These are phyloP conservation scores for Aquilaria sinensis DNA, from an alignment of 345 rosid genomes.

Conservation along the genomic window DNA sequence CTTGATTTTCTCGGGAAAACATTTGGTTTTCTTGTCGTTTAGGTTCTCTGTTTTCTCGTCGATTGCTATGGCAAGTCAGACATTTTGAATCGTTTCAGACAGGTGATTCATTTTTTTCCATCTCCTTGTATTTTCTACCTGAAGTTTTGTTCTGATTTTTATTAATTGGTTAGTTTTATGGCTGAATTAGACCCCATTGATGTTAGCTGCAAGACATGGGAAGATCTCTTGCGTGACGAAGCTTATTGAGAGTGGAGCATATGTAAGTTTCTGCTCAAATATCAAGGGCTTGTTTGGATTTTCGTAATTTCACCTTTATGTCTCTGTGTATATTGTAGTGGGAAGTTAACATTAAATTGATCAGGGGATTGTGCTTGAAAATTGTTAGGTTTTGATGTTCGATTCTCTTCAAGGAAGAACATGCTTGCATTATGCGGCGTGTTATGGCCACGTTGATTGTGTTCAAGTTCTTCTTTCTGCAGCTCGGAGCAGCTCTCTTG, in stretches of 20 bases:
- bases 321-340: not conserved
- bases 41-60: constrained; percentile 67
- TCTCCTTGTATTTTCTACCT: not conserved
- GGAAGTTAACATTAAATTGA: constrained; percentile 1
- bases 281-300: not conserved
- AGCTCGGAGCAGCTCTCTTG: constrained; percentile 67
- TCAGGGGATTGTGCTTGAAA: not conserved
- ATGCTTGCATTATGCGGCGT: constrained; percentile 86
- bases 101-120: constrained; percentile 29
- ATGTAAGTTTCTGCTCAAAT: constrained; percentile 36
- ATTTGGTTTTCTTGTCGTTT: not conserved
- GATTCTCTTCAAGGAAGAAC: constrained; percentile 80
- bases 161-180: not conserved
- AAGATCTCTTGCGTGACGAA: constrained; percentile 61
- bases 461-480: constrained; percentile 64
- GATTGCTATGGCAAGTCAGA: constrained; percentile 67
- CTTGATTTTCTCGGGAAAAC: not conserved
- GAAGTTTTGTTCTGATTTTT: not conserved
- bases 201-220: constrained; percentile 91
- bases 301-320: not conserved
- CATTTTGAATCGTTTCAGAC: constrained; percentile 71
- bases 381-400: constrained; percentile 67
- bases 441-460: constrained; percentile 68
- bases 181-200: constrained; percentile 67
- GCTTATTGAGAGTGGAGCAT: constrained; percentile 84